Conservation (phyloP, 257 asterid genomes). For the Fraxinus pennsylvanica region DNA sequence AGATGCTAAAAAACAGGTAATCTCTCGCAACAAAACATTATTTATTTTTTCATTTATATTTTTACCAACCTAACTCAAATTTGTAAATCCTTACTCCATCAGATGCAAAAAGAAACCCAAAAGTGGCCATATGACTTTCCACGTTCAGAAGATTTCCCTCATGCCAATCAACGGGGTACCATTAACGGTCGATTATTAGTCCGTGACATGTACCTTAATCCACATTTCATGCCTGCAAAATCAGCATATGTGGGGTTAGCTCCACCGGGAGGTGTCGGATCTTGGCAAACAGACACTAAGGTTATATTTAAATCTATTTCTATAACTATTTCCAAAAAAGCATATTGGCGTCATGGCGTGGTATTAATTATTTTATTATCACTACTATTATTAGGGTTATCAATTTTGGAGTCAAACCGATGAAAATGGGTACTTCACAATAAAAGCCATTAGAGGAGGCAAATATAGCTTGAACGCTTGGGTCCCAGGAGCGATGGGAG, state of each 20-base stretch:
- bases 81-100: neutral
- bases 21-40: neutral
- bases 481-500: conserved; percentile 69
- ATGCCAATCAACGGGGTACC: conserved; percentile 50
- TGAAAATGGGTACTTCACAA: conserved; percentile 46
- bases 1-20: conserved; percentile 65
- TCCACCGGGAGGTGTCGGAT: conserved; percentile 58
- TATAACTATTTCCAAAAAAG: neutral
- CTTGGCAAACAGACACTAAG: conserved; percentile 76
- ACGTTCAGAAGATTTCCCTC: conserved; percentile 48
- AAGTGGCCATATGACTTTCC: conserved; percentile 90
- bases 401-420: conserved; percentile 72
- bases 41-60: neutral
- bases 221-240: conserved; percentile 36
- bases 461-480: conserved; percentile 60
- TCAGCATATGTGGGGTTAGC: conserved; percentile 75
- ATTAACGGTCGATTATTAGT: conserved; percentile 60
- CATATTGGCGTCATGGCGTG: too few relatives aligned
- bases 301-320: conserved; percentile 14
- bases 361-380: neutral
- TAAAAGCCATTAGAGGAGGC: conserved; percentile 38
- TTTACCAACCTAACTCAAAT: neutral
- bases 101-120: conserved; percentile 48
- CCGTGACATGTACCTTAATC: conserved; percentile 46
- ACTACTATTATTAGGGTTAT: conserved; percentile 45